A percentile compares a stretch with the other conserved stretches of the same genome.
Evolutionary conservation across 495 filamentous ascomycete genomes (phyloP).

Genomic region (Aspergillus ellipticus): DNA sequence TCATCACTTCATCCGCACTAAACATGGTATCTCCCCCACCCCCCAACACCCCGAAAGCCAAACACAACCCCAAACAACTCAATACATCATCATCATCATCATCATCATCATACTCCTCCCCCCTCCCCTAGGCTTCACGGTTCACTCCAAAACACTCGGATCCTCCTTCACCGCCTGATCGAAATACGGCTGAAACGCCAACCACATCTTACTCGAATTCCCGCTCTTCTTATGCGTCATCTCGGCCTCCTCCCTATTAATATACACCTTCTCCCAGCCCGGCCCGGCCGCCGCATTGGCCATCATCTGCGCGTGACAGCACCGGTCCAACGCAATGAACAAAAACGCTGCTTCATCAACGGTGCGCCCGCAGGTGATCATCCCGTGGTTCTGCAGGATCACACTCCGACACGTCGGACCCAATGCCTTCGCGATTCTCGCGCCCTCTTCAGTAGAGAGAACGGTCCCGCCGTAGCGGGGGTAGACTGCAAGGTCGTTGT

Average conservation of each 20-base stretch:
- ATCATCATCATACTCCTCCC: not conserved
- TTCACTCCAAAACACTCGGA: not conserved
- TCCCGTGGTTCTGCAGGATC: conserved; percentile 59
- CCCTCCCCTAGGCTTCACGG: not conserved
- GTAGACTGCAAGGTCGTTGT: conserved; percentile 43
- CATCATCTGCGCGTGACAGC: conserved; percentile 56
- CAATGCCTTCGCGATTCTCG: conserved; percentile 48
- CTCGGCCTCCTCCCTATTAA: conserved; percentile 48
- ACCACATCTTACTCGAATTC: conserved; percentile 16
- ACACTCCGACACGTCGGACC: conserved; percentile 48
- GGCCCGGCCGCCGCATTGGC: conserved; percentile 48
- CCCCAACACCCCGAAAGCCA: not conserved
- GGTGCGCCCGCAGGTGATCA: conserved; percentile 50
- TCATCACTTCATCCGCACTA: no score
- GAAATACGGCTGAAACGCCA: conserved; percentile 22
- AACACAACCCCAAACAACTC: not conserved
- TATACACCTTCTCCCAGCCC: conserved; percentile 48
- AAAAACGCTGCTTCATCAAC: conserved; percentile 58
- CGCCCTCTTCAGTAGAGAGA: conserved; percentile 51
- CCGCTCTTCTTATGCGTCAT: conserved; percentile 34
- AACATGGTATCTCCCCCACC: no score
- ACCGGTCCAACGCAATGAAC: conserved; percentile 57
- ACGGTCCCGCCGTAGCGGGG: conserved; percentile 45
- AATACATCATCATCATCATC: no score
- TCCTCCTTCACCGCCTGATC: conserved; percentile 14